Evolutionary conservation across 2,329 filamentous ascomycete species (phyloP), one percentile per base, ranked within the genome.

Genomic region (Ceratocystis ficicola): DNA sequence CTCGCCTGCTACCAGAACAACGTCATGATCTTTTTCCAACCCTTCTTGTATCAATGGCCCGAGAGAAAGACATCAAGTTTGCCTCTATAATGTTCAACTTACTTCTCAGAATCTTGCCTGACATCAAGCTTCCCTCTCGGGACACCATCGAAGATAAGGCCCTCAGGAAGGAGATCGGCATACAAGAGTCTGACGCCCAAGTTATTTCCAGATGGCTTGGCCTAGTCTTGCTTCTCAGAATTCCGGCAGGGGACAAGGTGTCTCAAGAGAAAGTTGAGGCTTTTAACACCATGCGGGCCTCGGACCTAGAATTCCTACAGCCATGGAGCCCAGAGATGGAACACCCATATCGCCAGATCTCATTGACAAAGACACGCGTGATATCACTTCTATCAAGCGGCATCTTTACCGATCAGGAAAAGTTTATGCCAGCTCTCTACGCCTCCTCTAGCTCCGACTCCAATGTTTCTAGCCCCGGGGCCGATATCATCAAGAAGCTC

Each of bases 401-500:
- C 3, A 86, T 92, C 5, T 97, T 99, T 74, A 86, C 79, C 0
- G 90, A 96, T 68, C 76, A 84, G 0, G 89, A 97, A 72, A 86
- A 91, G 41, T 90, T 96, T 70, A 74, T 96, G 12, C 88, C 93
- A 0, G 88, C 90, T 0, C 76, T 97, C 0, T 91, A 89, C 73
- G 91, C 92, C 4, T 87, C 90, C 30, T 86, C 90, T 0, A 92
- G 92, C 74, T 78, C 86, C 1, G 94, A 96, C 69, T 90, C 86
- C 44, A 83, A 87, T 7, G 86, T 96, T 46, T 86, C 89, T 10
- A 85, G 88, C n/a, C 78, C 90, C n/a, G 93, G 89, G 0, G 90
- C 96, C 66, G 91, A 96, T 71, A 83, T 95, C 62, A 76, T 97
- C 69, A 99, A 96, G 75, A 82, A 92, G 69, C 88, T 84, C 36